phyloP scores from a whole-genome alignment of 2,329 filamentous ascomycete species.

The Colletotrichum plurivorum region DNA sequence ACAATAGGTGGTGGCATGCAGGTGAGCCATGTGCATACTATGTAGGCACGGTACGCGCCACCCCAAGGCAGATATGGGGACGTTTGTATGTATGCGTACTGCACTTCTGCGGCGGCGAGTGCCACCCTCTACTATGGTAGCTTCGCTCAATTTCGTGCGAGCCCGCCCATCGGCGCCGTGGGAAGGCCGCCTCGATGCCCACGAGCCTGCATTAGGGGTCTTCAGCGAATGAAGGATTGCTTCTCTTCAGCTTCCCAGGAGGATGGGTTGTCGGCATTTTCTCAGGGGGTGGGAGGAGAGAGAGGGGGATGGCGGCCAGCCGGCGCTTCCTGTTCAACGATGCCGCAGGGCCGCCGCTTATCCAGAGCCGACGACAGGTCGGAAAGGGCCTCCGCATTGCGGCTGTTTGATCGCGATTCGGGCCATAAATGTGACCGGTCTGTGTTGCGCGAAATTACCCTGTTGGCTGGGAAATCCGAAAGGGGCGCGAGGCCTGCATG shows the following conservation, averaged over 20 bases:
- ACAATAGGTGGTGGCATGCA: constrained; percentile 10
- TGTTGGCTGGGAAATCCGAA: constrained; percentile 31
- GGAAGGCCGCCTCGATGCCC: constrained; percentile 3
- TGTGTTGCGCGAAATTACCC: constrained; percentile 31
- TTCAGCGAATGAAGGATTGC: constrained; percentile 7
- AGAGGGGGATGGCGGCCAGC: not conserved
- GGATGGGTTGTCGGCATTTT: constrained; percentile 16
- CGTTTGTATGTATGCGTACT: not conserved
- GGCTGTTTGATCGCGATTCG: constrained; percentile 37
- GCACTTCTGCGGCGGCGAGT: constrained; percentile 14
- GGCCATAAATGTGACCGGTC: constrained; percentile 20
- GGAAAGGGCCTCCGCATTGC: constrained; percentile 26
- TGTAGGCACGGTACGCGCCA: constrained; percentile 1
- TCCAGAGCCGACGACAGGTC: constrained; percentile 26
- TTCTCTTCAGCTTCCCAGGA: not conserved
- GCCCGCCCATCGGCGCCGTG: constrained; percentile 2
- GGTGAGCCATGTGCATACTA: constrained; percentile 12
- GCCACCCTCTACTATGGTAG: not conserved
- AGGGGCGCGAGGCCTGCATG: constrained; percentile 22
- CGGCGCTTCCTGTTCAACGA: constrained; percentile 10
- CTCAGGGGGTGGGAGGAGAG: not conserved
- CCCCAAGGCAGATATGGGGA: not conserved
- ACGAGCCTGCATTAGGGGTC: constrained; percentile 13
- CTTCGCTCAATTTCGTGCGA: constrained; percentile 2
- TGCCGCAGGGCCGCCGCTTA: constrained; percentile 16